A percentile compares a stretch with the other conserved stretches of the same genome.
phyloP scores from a whole-genome alignment of 768 basidiomycete species.

The Lentinula lateritia region DNA sequence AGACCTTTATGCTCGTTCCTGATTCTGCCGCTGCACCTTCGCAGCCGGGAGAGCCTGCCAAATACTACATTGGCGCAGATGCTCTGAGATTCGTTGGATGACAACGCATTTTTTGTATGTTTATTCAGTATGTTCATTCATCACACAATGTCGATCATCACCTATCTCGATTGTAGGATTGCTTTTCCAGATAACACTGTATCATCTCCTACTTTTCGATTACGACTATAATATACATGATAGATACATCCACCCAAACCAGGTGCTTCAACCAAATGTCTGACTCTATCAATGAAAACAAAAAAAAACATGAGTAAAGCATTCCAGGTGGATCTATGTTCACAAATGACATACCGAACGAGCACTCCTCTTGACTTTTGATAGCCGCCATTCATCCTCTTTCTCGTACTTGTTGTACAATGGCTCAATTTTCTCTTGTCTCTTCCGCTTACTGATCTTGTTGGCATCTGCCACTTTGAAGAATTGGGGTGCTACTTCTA shows the following conservation, averaged over 20 bases:
- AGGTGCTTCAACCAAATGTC: slow-evolving; percentile 68
- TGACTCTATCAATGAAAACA: slow-evolving; percentile 52
- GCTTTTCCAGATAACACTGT: neutral
- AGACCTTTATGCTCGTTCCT: slow-evolving; percentile 81
- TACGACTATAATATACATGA: slow-evolving; percentile 5
- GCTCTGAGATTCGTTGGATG: slow-evolving; percentile 74
- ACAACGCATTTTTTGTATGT: neutral
- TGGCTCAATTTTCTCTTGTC: slow-evolving; percentile 95
- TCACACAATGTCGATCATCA: neutral
- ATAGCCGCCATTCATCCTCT: slow-evolving; percentile 90
- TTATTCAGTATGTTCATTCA: neutral
- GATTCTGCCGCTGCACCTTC: slow-evolving; percentile 60
- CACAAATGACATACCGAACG: slow-evolving; percentile 51
- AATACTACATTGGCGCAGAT: slow-evolving; percentile 78
- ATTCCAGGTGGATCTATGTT: neutral
- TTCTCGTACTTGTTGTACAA: slow-evolving; percentile 94
- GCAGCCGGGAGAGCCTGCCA: slow-evolving; percentile 69
- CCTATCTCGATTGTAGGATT: neutral
- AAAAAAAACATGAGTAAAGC: neutral
- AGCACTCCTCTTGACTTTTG: slow-evolving; percentile 87
- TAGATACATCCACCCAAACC: slow-evolving; percentile 2
- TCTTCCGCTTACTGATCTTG: slow-evolving; percentile 96
- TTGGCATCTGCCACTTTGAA: slow-evolving; percentile 98
- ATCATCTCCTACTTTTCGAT: neutral
- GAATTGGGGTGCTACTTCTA: slow-evolving; percentile 96